Conservation (phyloP, 2,329 filamentous ascomycete species). For the Paradendryphiella salina region DNA sequence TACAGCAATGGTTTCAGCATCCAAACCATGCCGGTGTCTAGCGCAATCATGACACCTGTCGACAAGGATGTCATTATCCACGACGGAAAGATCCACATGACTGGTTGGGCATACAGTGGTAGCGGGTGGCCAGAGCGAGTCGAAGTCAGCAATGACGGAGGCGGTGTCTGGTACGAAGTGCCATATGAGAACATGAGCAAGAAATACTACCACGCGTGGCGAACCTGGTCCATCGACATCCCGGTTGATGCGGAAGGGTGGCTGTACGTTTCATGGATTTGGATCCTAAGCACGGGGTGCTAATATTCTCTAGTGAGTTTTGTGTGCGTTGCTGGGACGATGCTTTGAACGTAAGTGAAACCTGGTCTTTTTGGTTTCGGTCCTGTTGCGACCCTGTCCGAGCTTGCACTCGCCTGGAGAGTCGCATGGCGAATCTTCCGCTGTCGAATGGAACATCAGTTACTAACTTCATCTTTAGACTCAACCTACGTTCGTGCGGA, state of each 20-base stretch:
- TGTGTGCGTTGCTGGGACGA: constrained; percentile 52
- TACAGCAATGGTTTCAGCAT: constrained; percentile 66
- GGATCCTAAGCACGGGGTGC: not conserved
- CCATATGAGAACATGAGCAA: constrained; percentile 62
- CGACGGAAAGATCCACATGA: constrained; percentile 60
- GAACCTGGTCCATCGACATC: constrained; percentile 65
- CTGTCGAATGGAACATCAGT: not conserved
- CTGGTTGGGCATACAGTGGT: constrained; percentile 53
- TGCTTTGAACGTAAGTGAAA: constrained; percentile 47
- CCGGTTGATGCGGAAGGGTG: constrained; percentile 59
- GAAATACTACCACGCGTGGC: constrained; percentile 67
- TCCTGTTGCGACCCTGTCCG: too few species aligned
- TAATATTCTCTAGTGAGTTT: constrained; percentile 39
- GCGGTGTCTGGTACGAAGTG: constrained; percentile 66
- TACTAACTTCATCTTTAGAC: constrained; percentile 35
- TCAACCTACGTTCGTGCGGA: constrained; percentile 50
- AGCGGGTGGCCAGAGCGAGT: constrained; percentile 60
- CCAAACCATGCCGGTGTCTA: constrained; percentile 72
- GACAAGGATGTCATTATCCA: constrained; percentile 65
- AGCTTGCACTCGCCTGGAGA: too few species aligned
- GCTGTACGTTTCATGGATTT: constrained; percentile 30
- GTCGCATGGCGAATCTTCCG: not conserved
- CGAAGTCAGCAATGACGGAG: constrained; percentile 66
- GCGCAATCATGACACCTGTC: constrained; percentile 67
- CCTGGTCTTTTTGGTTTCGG: not conserved